These are phyloP conservation scores for Sugiyamaella valdiviana DNA, from an alignment of 805 yeast genomes.

Conservation along the genomic window DNA sequence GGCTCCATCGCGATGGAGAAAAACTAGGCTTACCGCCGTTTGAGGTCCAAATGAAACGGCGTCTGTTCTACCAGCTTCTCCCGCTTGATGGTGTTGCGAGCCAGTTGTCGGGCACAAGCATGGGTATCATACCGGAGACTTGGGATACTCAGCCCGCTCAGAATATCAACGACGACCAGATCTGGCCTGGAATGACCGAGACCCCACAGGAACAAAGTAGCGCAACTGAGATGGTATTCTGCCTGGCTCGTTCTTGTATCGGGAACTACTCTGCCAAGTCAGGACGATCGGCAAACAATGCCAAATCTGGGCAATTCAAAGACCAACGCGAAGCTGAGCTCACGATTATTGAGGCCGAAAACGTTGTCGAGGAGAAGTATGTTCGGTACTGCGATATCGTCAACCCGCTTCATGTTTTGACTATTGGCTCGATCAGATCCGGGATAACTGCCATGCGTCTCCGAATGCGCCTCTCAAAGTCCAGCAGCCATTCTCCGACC, in stretches of 20 bases:
- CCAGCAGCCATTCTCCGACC: too few species aligned
- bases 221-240: constrained; percentile 3
- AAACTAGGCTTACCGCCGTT: constrained; percentile 3
- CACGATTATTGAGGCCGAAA: not conserved
- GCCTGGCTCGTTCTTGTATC: not conserved
- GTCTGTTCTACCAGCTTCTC: constrained; percentile 1
- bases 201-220: constrained; percentile 1
- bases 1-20: constrained; percentile 1
- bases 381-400: constrained; percentile 1
- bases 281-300: not conserved
- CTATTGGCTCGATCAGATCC: not conserved
- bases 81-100: constrained; percentile 1
- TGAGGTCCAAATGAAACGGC: constrained; percentile 1
- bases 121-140: not conserved
- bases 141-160: constrained; percentile 1
- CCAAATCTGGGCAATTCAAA: not conserved
- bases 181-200: constrained; percentile 3
- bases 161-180: constrained; percentile 3
- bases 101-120: not conserved
- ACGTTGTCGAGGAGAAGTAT: constrained; percentile 1
- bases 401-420: constrained; percentile 2
- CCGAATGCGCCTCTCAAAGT: too few species aligned
- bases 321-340: not conserved
- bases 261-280: not conserved
- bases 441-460: constrained; percentile 2